phyloP scores from a whole-genome alignment of 305 asterid genomes.

The Fraxinus velutina region DNA sequence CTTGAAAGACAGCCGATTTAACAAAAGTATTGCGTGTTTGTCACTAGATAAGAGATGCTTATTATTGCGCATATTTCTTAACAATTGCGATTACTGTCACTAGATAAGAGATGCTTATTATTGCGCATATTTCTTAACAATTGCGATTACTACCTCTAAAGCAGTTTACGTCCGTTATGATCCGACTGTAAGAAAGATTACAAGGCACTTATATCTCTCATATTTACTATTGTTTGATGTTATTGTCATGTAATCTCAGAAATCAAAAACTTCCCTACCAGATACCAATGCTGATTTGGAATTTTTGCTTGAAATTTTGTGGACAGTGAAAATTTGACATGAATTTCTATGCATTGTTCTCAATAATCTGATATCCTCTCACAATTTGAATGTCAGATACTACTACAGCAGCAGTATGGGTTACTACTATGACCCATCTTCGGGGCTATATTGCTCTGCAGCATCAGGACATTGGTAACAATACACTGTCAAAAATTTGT shows the following conservation, averaged over 20 bases:
- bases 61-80: neutral
- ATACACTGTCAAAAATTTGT: neutral
- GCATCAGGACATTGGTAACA: conserved; percentile 49
- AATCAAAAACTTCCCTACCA: neutral
- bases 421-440: conserved; percentile 83
- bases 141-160: neutral
- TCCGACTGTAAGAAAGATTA: neutral
- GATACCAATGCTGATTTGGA: neutral
- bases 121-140: neutral
- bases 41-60: neutral
- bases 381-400: conserved; percentile 48
- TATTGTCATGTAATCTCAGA: neutral
- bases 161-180: neutral
- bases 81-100: neutral
- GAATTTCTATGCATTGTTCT: neutral
- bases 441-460: conserved; percentile 81
- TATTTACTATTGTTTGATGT: neutral
- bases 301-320: neutral
- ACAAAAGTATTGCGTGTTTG: neutral
- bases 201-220: neutral
- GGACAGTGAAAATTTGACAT: neutral
- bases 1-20: neutral
- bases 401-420: conserved; percentile 89
- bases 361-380: neutral
- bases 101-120: neutral